Evolutionary conservation across 2,329 filamentous ascomycete genomes (phyloP).

Genomic region (Alternaria metachromatica): DNA sequence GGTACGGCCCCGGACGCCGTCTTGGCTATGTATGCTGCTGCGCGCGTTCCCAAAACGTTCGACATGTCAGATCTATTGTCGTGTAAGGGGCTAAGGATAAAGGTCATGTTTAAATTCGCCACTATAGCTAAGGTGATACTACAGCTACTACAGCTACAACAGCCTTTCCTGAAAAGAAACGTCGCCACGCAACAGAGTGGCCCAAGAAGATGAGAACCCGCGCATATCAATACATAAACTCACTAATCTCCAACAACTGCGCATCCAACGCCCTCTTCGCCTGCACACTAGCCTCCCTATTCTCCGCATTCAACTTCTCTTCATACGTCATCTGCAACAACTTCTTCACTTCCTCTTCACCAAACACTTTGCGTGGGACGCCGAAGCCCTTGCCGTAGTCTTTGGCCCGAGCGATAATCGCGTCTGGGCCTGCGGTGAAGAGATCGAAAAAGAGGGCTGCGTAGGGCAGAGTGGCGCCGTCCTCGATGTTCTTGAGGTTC

Average conservation of each 20-base stretch:
- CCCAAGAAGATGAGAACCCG: too few species aligned
- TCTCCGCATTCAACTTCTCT: conserved; percentile 65
- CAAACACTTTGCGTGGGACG: conserved; percentile 40
- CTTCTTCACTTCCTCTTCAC: conserved; percentile 49
- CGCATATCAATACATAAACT: conserved; percentile 65
- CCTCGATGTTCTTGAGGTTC: conserved; percentile 92
- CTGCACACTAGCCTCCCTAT: conserved; percentile 68
- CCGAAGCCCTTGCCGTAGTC: conserved; percentile 44
- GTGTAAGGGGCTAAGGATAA: not conserved
- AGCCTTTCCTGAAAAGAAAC: not conserved
- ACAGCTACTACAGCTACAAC: not conserved
- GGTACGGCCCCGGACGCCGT: not conserved
- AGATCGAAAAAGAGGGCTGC: conserved; percentile 73
- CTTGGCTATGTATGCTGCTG: not conserved
- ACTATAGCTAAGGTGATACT: not conserved
- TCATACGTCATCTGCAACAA: conserved; percentile 52
- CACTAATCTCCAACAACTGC: conserved; percentile 72
- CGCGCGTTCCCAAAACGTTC: not conserved
- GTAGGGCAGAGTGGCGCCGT: conserved; percentile 67
- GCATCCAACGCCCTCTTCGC: conserved; percentile 75
- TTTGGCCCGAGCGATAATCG: conserved; percentile 68
- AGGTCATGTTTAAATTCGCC: not conserved
- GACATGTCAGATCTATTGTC: not conserved
- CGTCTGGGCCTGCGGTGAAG: conserved; percentile 70
- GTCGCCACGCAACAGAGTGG: not conserved